phyloP scores from a whole-genome alignment of 495 filamentous ascomycete species.

The Penicillium verhagenii region DNA sequence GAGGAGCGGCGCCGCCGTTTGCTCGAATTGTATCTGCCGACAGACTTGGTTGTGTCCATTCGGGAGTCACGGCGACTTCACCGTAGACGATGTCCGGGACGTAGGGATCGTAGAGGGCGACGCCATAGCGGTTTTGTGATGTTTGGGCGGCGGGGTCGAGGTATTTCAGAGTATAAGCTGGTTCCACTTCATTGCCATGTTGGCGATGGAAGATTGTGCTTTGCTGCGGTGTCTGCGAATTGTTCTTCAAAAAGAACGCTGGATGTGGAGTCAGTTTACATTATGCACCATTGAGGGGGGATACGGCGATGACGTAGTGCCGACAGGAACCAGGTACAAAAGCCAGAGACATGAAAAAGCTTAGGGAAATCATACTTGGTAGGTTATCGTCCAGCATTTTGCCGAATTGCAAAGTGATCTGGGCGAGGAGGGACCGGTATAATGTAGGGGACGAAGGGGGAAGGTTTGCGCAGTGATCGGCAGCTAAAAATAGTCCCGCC shows the following conservation, averaged over 20 bases:
- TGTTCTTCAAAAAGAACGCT: constrained; percentile 65
- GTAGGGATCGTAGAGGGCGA: constrained; percentile 80
- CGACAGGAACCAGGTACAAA: neutral
- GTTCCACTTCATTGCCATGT: constrained; percentile 72
- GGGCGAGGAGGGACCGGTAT: neutral
- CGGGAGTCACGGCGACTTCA: constrained; percentile 79
- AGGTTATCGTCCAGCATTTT: constrained; percentile 94
- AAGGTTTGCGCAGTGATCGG: neutral
- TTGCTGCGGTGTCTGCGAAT: constrained; percentile 51
- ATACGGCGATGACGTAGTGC: constrained; percentile 25
- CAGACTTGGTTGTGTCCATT: constrained; percentile 78
- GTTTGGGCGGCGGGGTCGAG: constrained; percentile 66
- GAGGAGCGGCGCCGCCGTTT: constrained; percentile 65
- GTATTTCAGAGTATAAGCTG: constrained; percentile 75
- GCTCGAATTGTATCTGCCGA: constrained; percentile 76
- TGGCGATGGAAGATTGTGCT: constrained; percentile 70
- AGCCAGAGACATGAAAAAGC: neutral
- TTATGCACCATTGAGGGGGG: constrained; percentile 33
- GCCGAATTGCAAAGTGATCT: neutral
- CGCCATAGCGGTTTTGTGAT: constrained; percentile 79
- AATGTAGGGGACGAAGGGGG: constrained; percentile 1
- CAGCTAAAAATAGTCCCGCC: constrained; percentile 19
- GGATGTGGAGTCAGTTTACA: constrained; percentile 27
- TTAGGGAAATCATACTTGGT: constrained; percentile 57
- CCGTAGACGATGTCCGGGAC: constrained; percentile 80